Evolutionary conservation across 2,329 filamentous ascomycete species (phyloP), one percentile per base, ranked within the genome.

Genomic region (Metarhizium album): DNA sequence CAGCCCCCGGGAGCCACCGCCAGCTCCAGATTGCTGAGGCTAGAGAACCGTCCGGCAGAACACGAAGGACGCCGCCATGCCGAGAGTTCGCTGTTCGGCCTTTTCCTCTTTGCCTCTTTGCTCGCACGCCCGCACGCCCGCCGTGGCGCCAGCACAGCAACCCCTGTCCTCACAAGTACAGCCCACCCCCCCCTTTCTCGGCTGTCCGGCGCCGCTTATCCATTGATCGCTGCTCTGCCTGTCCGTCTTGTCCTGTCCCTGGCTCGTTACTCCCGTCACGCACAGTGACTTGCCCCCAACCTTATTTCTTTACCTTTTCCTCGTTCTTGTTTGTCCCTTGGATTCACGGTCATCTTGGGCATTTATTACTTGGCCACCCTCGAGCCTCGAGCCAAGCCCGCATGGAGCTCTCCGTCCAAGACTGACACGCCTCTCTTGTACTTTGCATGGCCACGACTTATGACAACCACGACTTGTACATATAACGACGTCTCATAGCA

Each of bases 191-290:
- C 58, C 61, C 62, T 60, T 57, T 57, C 56, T 59, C 61, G 61
- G 59, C 62, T 62, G 57, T 59, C 57, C 60, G 61, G 62, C 62
- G 63, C 63, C 63, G 62, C 57, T 60, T 62, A 62, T 62, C 62
- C 62, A 27, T 43, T 43, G 40, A 43, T 43, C 40, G 40, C 40
- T 43, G 20, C 7, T 14, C 40, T 43, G 8, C 14, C 22, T 23
- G 22, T n/a, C n/a, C n/a, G n/a, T n/a, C n/a, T n/a, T n/a, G n/a
- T n/a, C n/a, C n/a, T n/a, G n/a, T 23, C 40, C 20, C 40, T 43
- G 59, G 58, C 51, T 49, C 33, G 33, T 35, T 55, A 53, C 27
- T 55, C 56, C 54, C 58, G 55, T 56, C 56, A 55, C 52, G 46
- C 51, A 52, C 48, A 46, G 22, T 43, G 50, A 48, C 50, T 46